Conservation (phyloP, 768 basidiomycete genomes). For the Leccinum variicolor region DNA sequence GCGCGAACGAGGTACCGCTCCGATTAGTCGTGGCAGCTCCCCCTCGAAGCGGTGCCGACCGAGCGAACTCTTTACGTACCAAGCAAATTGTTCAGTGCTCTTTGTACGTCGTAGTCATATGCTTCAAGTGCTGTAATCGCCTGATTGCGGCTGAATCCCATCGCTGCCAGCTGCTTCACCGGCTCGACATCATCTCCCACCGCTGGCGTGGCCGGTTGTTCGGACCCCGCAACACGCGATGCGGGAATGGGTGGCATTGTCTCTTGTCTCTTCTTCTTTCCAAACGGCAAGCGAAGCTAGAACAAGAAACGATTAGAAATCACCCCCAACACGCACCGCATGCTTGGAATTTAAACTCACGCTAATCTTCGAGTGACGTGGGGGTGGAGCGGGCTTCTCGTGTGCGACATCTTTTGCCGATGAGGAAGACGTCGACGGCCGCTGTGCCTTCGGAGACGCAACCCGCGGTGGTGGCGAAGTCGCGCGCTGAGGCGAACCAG, state of each 20-base stretch:
- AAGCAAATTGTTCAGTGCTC: slow-evolving; percentile 73
- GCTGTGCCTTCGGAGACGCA: slow-evolving; percentile 50
- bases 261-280: slow-evolving; percentile 68
- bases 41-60: background rate
- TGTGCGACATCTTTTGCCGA: slow-evolving; percentile 47
- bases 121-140: slow-evolving; percentile 84
- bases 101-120: slow-evolving; percentile 77
- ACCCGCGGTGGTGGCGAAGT: slow-evolving; percentile 50
- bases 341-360: slow-evolving; percentile 42
- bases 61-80: slow-evolving; percentile 23
- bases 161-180: slow-evolving; percentile 76
- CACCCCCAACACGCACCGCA: background rate
- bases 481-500: slow-evolving; percentile 42
- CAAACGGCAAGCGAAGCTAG: slow-evolving; percentile 74
- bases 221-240: slow-evolving; percentile 39
- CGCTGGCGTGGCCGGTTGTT: slow-evolving; percentile 49
- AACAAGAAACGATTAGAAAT: slow-evolving; percentile 9
- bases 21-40: background rate
- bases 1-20: background rate
- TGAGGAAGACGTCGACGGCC: slow-evolving; percentile 58
- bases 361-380: slow-evolving; percentile 71
- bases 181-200: slow-evolving; percentile 70
- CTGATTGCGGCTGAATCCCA: slow-evolving; percentile 87
- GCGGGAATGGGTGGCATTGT: slow-evolving; percentile 42
- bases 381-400: slow-evolving; percentile 52